A percentile compares a stretch with the other conserved stretches of the same genome.
These are phyloP conservation scores for Boletus subparvulus DNA, from an alignment of 768 basidiomycete genomes.

Conservation along the genomic window DNA sequence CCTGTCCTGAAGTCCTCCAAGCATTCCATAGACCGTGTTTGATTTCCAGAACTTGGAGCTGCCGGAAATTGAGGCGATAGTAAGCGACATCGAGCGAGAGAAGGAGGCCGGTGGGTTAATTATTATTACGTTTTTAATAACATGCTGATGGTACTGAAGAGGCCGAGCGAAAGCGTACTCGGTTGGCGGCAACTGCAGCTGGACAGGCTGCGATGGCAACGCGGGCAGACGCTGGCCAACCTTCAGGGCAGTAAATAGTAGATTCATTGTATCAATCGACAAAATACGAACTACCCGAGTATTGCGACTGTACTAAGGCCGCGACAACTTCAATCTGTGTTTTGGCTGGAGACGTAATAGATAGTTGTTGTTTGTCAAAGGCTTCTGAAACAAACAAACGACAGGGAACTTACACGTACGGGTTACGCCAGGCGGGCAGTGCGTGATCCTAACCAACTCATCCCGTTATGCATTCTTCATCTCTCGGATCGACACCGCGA, in stretches of 20 bases:
- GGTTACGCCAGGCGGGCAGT: background rate
- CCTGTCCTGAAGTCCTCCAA: background rate
- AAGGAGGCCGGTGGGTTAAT: constrained; percentile 81
- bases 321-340: background rate
- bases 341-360: background rate
- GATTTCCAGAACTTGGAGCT: constrained; percentile 73
- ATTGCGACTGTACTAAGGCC: background rate
- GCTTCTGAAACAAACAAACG: constrained; percentile 28
- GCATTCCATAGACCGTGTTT: background rate
- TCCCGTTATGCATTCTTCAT: constrained; percentile 17
- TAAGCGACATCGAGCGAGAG: constrained; percentile 91
- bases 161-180: constrained; percentile 90
- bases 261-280: constrained; percentile 11
- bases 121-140: background rate
- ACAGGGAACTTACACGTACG: background rate
- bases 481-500: constrained; percentile 11
- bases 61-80: constrained; percentile 87
- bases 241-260: constrained; percentile 36
- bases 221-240: constrained; percentile 42
- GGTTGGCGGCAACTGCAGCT: constrained; percentile 89
- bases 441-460: background rate
- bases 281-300: constrained; percentile 5
- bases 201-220: constrained; percentile 85
- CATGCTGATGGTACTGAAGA: constrained; percentile 47
- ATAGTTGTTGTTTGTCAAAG: constrained; percentile 25